These are phyloP conservation scores for Metschnikowia koreensis DNA, from an alignment of 805 yeast species.

Conservation along the genomic window DNA sequence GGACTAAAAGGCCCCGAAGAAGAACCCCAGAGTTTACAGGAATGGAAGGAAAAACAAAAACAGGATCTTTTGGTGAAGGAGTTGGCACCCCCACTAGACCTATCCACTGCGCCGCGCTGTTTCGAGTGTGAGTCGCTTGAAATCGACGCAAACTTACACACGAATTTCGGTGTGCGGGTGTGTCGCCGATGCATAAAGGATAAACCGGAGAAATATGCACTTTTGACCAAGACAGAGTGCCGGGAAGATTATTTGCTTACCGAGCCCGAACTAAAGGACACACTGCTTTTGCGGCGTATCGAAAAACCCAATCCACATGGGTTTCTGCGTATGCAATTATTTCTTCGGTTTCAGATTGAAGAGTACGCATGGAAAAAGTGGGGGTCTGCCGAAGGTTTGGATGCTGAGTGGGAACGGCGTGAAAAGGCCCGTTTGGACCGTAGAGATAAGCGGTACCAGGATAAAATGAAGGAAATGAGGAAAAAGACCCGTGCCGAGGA, in stretches of 20 bases:
- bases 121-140: constrained; percentile 80
- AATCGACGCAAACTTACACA: constrained; percentile 66
- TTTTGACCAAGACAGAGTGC: constrained; percentile 94
- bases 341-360: constrained; percentile 88
- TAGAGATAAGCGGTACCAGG: constrained; percentile 74
- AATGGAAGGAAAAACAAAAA: constrained; percentile 49
- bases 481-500: constrained; percentile 91
- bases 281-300: constrained; percentile 62
- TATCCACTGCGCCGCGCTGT: constrained; percentile 76
- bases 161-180: constrained; percentile 70
- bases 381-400: constrained; percentile 88
- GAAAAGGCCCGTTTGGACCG: constrained; percentile 70
- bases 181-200: constrained; percentile 75
- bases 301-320: constrained; percentile 96
- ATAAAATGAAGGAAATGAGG: constrained; percentile 83
- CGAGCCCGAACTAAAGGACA: constrained; percentile 86
- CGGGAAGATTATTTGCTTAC: constrained; percentile 88
- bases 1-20: constrained; percentile 28
- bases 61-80: constrained; percentile 42
- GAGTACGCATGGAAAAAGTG: constrained; percentile 89
- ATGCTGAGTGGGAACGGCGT: constrained; percentile 87
- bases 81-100: constrained; percentile 69
- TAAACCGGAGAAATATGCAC: constrained; percentile 82
- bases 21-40: constrained; percentile 46
- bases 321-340: constrained; percentile 90